Base-by-base conservation (phyloP, 495 filamentous ascomycete species). In the Talaromyces wortmannii region DNA sequence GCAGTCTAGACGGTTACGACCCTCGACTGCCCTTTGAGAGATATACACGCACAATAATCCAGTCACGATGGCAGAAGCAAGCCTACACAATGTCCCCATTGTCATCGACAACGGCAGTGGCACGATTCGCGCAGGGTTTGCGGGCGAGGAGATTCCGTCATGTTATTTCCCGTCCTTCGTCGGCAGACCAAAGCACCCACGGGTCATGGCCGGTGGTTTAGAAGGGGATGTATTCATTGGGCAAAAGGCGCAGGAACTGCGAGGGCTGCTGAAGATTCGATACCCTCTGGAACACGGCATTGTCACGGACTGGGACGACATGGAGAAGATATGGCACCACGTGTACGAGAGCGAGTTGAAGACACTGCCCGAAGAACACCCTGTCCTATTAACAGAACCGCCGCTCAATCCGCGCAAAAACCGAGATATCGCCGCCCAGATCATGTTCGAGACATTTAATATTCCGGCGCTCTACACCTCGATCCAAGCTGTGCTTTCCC, bases 291-390 rank as follows among this genome's bases (percentile, higher is more conserved):
- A 97, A 69, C 94, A 99, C 69, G 94, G 94, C 63, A 94, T 97
- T 59, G 94, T 99, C 47, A 99, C 94, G 1, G 97, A 98, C 85
- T 98, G 94, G 94, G 92, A 97, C 77, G 94, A 98, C 73, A 97
- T 98, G 95, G 94, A 98, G 82, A 97, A 96, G 70, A 99, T 99
- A 72, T 99, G 94, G 94, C 88, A 91, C 68, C 85, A 86, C 64
- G 86, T 89, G 50, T 90, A 89, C 69, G 82, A 83, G 56, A 87
- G 87, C 65, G 87, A 89, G 59, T 71, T 99, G 60, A 97, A 97
- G 76, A 96, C 92, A 29, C 79, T 96, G 63, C 95, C 91, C 63
- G 94, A 97, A 77, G 95, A 99, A 85, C 94, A 99, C 71, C 94
- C 94, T 17, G 92, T 97, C 54, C 83, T 99, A 50, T 81, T 99